Conservation (phyloP, 768 basidiomycete genomes). For the Boletus reticuloceps region DNA sequence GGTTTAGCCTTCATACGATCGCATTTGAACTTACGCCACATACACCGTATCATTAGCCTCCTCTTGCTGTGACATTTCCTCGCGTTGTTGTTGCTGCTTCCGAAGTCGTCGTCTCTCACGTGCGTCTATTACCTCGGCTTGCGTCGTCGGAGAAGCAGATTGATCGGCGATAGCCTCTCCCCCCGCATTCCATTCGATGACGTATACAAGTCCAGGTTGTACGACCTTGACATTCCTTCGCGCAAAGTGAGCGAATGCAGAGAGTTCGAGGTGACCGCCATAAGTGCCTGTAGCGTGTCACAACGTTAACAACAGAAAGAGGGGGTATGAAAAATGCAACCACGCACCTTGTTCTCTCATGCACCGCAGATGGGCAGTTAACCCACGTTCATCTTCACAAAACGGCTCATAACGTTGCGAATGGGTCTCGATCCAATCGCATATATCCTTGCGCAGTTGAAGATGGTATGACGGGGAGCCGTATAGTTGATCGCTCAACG, state of each 20-base stretch:
- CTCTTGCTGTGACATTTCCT: conserved; percentile 21
- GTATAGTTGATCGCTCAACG: conserved; percentile 83
- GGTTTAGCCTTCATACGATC: not conserved
- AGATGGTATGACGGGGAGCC: conserved; percentile 70
- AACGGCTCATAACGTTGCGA: conserved; percentile 79
- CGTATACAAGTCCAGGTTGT: conserved; percentile 88
- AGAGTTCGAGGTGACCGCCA: conserved; percentile 92
- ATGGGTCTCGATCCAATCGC: conserved; percentile 75
- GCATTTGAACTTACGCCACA: conserved; percentile 68
- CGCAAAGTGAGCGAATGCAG: conserved; percentile 83
- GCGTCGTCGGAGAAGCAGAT: conserved; percentile 26
- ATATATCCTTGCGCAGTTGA: conserved; percentile 70
- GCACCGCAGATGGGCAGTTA: conserved; percentile 66
- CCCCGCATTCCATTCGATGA: conserved; percentile 78
- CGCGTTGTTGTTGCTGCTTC: conserved; percentile 36
- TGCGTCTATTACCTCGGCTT: conserved; percentile 30
- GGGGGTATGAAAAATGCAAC: conserved; percentile 6
- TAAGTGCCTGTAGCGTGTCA: conserved; percentile 62
- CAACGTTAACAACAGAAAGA: conserved; percentile 6
- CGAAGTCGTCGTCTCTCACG: conserved; percentile 45
- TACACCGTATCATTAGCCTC: conserved; percentile 53
- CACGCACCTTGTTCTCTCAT: conserved; percentile 76
- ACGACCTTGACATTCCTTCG: conserved; percentile 84
- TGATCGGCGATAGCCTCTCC: conserved; percentile 38
- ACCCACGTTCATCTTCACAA: conserved; percentile 80